phyloP scores from a whole-genome alignment of 2,329 filamentous ascomycete genomes.

The Grosmannia huntii region DNA sequence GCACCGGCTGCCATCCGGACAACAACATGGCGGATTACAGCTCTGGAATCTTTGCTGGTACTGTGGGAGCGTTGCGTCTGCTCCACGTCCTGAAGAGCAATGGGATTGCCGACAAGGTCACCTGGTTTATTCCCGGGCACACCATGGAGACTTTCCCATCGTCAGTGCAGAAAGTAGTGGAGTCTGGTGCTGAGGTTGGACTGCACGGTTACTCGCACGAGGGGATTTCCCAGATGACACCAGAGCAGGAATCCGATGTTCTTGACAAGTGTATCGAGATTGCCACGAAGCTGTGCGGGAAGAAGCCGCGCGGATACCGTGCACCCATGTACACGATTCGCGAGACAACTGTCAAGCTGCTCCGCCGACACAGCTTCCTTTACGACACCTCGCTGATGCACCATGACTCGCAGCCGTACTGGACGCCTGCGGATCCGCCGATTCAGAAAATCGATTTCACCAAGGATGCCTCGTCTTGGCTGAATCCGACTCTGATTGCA shows the following conservation, averaged over 20 bases:
- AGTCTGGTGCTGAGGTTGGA: conserved; percentile 34
- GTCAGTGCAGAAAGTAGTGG: conserved; percentile 27
- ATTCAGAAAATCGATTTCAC: conserved; percentile 43
- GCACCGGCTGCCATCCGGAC: conserved; percentile 34
- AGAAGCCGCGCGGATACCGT: conserved; percentile 52
- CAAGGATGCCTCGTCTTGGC: conserved; percentile 49
- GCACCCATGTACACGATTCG: conserved; percentile 35
- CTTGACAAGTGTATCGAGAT: conserved; percentile 45
- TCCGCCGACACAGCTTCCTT: conserved; percentile 53
- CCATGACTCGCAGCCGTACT: conserved; percentile 53
- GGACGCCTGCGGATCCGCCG: conserved; percentile 38
- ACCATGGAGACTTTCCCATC: conserved; percentile 35
- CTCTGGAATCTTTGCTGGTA: conserved; percentile 30
- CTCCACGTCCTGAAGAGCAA: conserved; percentile 61
- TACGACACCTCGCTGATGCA: conserved; percentile 58
- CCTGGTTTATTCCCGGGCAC: conserved; percentile 37
- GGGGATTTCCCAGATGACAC: conserved; percentile 38
- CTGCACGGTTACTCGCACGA: conserved; percentile 25
- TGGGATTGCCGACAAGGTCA: conserved; percentile 48
- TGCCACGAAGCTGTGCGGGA: conserved; percentile 18
- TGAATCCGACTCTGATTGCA: conserved; percentile 45
- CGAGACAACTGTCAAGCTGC: conserved; percentile 38
- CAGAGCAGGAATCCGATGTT: conserved; percentile 63
- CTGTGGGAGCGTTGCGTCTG: conserved; percentile 47
- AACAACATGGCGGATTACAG: conserved; percentile 37